A percentile compares a stretch with the other conserved stretches of the same genome.
Conservation (phyloP, 2,329 filamentous ascomycete species). For the Talaromyces pinophilus region DNA sequence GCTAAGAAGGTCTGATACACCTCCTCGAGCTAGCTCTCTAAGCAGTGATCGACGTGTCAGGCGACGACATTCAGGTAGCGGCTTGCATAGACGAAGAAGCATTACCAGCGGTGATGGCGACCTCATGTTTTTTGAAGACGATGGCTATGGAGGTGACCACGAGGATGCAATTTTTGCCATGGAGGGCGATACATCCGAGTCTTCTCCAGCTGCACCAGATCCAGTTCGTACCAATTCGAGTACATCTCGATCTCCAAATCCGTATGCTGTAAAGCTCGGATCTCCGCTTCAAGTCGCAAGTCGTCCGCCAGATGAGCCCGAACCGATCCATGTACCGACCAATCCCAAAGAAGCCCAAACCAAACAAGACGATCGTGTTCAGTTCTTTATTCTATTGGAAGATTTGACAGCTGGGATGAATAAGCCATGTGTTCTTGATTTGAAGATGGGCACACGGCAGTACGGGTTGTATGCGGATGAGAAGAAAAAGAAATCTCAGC, state of each 20-base stretch:
- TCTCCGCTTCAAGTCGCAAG: constrained; percentile 16
- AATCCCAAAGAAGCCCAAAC: constrained; percentile 75
- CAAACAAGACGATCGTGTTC: constrained; percentile 62
- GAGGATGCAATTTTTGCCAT: constrained; percentile 70
- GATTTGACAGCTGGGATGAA: constrained; percentile 97
- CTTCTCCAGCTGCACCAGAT: constrained; percentile 16
- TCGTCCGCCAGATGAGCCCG: constrained; percentile 23
- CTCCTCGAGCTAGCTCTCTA: constrained; percentile 46
- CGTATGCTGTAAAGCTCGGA: constrained; percentile 7
- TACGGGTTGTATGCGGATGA: constrained; percentile 89
- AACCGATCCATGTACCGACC: constrained; percentile 52
- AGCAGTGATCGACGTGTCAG: constrained; percentile 40
- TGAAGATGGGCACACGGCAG: constrained; percentile 98
- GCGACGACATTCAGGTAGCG: constrained; percentile 84
- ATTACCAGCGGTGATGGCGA: constrained; percentile 70
- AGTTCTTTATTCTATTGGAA: constrained; percentile 90
- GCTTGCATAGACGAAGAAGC: constrained; percentile 75
- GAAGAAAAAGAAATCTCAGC: constrained; percentile 91
- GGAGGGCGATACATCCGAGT: constrained; percentile 54
- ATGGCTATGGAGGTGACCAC: constrained; percentile 78
- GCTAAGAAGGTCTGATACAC: constrained; percentile 41
- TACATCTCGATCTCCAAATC: neutral
- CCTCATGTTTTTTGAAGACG: constrained; percentile 87
- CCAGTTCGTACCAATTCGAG: neutral
- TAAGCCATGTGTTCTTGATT: constrained; percentile 90